A percentile compares a stretch with the other conserved stretches of the same genome.
Evolutionary conservation across 163 green algal genomes (phyloP).

Genomic region (Scenedesmus sp.): DNA sequence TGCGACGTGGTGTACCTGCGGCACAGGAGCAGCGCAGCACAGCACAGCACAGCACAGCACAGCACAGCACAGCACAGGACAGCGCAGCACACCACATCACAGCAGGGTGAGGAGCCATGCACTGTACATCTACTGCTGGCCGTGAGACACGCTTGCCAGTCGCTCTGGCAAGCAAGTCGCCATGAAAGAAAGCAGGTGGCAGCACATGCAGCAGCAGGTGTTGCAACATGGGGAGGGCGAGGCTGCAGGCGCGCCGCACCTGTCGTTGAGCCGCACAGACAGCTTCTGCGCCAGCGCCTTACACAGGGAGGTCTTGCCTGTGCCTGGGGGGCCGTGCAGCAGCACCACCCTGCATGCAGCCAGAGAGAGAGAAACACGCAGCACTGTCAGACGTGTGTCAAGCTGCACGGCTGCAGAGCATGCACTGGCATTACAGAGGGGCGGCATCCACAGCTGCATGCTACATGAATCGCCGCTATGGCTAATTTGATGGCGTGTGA

Average conservation of each 20-base stretch:
- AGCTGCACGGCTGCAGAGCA: too few species aligned
- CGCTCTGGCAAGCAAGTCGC: not conserved
- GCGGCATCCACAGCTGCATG: too few species aligned
- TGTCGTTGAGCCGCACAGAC: conserved; percentile 77
- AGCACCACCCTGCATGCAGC: conserved; percentile 75
- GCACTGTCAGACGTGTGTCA: not conserved
- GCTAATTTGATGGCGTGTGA: too few species aligned
- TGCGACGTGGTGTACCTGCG: conserved; percentile 75
- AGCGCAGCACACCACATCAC: not conserved
- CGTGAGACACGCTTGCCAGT: not conserved
- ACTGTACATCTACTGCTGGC: too few species aligned
- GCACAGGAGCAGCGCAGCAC: not conserved
- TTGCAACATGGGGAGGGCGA: not conserved
- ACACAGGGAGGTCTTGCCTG: conserved; percentile 95
- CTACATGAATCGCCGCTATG: too few species aligned
- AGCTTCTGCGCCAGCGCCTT: conserved; percentile 97
- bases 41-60: not conserved
- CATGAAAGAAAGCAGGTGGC: not conserved
- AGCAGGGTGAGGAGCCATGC: too few species aligned
- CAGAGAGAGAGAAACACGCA: not conserved
- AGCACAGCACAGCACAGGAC: not conserved
- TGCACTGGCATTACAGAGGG: too few species aligned
- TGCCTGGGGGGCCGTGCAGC: conserved; percentile 94
- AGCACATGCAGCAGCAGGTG: not conserved
- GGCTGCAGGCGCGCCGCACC: conserved; percentile 55